Evolutionary conservation across 768 basidiomycete species (phyloP).

Genomic region (Phanerochaete sordida): DNA sequence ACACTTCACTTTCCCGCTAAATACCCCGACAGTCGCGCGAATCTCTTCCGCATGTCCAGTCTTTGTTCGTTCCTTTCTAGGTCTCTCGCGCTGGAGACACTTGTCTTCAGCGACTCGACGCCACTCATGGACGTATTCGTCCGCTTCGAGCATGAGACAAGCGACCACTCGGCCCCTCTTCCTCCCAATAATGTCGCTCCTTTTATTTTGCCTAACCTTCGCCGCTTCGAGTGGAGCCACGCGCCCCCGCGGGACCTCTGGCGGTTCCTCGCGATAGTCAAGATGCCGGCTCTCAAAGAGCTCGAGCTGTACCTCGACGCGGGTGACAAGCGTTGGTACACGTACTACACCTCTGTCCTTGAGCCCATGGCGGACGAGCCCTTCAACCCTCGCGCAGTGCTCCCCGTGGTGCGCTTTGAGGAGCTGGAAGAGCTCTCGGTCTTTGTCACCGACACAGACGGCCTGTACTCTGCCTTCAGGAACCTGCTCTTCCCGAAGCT

Average conservation of each 20-base stretch:
- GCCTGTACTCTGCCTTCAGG: neutral
- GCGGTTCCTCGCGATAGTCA: conserved; percentile 1
- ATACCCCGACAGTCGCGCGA: neutral
- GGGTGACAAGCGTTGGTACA: neutral
- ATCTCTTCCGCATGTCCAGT: conserved; percentile 4
- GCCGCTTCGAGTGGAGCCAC: conserved; percentile 8
- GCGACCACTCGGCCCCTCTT: neutral
- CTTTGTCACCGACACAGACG: neutral
- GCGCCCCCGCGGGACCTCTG: conserved; percentile 8
- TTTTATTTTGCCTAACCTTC: neutral
- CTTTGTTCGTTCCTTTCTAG: conserved; percentile 2
- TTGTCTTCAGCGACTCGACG: conserved; percentile 6
- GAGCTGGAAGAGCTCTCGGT: neutral
- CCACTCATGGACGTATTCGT: conserved; percentile 9
- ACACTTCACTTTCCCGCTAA: conserved; percentile 5
- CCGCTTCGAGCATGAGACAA: neutral
- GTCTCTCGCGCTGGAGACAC: conserved; percentile 3
- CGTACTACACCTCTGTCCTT: neutral
- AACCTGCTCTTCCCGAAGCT: neutral
- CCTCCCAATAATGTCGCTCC: neutral
- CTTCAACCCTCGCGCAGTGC: neutral
- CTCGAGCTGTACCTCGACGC: conserved; percentile 2
- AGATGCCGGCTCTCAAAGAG: neutral
- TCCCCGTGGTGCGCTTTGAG: neutral
- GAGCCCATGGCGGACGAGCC: conserved; percentile 1